These are phyloP conservation scores for Populus hybrid DNA, from an alignment of 441 rosid genomes.

Conservation along the genomic window DNA sequence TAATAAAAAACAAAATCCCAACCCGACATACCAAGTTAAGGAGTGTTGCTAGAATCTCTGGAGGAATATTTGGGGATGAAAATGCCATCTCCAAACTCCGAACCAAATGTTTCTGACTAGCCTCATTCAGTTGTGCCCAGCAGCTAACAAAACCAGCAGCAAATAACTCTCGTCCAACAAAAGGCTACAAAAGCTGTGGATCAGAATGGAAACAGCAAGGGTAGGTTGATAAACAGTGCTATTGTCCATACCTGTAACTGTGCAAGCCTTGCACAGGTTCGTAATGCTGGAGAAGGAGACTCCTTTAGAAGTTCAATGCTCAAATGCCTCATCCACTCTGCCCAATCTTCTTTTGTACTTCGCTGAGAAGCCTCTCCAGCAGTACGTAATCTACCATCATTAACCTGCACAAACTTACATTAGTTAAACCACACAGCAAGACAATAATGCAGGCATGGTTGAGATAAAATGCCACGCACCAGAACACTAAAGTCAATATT, in stretches of 20 bases:
- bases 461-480: not conserved
- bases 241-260: slow-evolving; percentile 73
- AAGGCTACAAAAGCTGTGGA: slow-evolving; percentile 66
- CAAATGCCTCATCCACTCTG: slow-evolving; percentile 99
- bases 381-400: slow-evolving; percentile 85
- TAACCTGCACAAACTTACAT: slow-evolving; percentile 49
- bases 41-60: slow-evolving; percentile 97
- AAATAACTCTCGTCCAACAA: slow-evolving; percentile 96
- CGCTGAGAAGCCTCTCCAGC: slow-evolving; percentile 99
- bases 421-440: not conserved
- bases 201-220: slow-evolving; percentile 25
- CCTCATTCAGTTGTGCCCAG: slow-evolving; percentile 91
- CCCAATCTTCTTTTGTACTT: slow-evolving; percentile 99
- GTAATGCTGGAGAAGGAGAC: slow-evolving; percentile 98
- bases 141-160: slow-evolving; percentile 99
- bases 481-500: not conserved
- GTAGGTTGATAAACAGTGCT: slow-evolving; percentile 14
- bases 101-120: slow-evolving; percentile 93
- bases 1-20: slow-evolving; percentile 42
- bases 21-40: slow-evolving; percentile 83
- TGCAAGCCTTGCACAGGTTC: slow-evolving; percentile 98
- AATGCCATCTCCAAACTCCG: slow-evolving; percentile 99
- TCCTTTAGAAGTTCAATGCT: slow-evolving; percentile 97
- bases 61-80: slow-evolving; percentile 98
- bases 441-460: not conserved